phyloP scores from a whole-genome alignment of 2,329 filamentous ascomycete genomes.

The Endocalyx cinctus region DNA sequence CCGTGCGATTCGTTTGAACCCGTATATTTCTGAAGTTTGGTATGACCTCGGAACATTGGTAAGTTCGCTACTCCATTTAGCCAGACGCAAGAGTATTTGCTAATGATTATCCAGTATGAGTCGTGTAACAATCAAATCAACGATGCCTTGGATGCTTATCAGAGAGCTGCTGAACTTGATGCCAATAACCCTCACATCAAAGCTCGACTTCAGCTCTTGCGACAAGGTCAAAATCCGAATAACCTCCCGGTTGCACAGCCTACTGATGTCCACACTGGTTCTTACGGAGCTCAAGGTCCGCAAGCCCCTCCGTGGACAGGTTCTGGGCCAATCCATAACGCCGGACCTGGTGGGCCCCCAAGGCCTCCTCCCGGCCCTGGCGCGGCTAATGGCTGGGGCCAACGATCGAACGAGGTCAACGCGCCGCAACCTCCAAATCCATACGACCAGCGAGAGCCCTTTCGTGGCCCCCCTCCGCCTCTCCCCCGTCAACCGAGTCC shows the following conservation, averaged over 20 bases:
- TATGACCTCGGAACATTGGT: conserved; percentile 95
- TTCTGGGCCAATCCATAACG: conserved; percentile 55
- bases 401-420: conserved; percentile 73
- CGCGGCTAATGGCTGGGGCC: conserved; percentile 52
- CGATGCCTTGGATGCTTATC: conserved; percentile 93
- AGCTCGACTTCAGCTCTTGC: conserved; percentile 82
- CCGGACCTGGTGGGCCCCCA: conserved; percentile 49
- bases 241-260: conserved; percentile 76
- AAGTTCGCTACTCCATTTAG: conserved; percentile 38
- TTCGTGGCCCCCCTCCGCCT: conserved; percentile 63
- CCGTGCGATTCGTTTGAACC: conserved; percentile 90
- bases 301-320: conserved; percentile 87
- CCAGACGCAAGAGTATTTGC: conserved; percentile 7
- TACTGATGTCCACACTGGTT: conserved; percentile 92
- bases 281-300: conserved; percentile 81
- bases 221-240: conserved; percentile 71
- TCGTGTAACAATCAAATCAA: conserved; percentile 98
- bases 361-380: conserved; percentile 56
- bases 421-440: conserved; percentile 74
- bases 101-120: conserved; percentile 66
- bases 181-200: conserved; percentile 94
- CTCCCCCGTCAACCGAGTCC: conserved; percentile 72
- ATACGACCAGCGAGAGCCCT: conserved; percentile 73
- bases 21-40: conserved; percentile 98
- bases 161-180: conserved; percentile 89